phyloP scores from a whole-genome alignment of 2,329 filamentous ascomycete species.

The Chrysosporium queenslandicum region DNA sequence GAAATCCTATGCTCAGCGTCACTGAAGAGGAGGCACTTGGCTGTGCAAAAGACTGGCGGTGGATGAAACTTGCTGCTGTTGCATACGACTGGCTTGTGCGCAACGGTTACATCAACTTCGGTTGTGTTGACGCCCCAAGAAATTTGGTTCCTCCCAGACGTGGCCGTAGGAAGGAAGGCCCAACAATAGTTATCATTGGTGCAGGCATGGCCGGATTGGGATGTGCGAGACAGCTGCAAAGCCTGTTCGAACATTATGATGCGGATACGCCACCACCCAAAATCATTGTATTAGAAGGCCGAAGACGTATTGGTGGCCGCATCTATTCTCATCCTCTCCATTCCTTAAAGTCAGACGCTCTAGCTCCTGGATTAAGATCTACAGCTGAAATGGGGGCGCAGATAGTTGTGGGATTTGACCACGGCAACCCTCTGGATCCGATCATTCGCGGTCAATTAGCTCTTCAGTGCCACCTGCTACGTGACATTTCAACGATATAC shows the following conservation, averaged over 20 bases:
- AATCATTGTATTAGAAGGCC: constrained; percentile 75
- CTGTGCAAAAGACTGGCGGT: constrained; percentile 75
- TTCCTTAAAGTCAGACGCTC: constrained; percentile 47
- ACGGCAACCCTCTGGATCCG: constrained; percentile 86
- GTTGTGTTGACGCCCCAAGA: constrained; percentile 65
- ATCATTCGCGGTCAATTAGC: constrained; percentile 84
- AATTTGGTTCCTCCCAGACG: constrained; percentile 32
- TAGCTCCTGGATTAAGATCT: constrained; percentile 49
- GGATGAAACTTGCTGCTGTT: constrained; percentile 78
- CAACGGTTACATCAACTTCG: constrained; percentile 92
- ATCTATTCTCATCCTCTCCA: constrained; percentile 73
- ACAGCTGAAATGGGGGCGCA: constrained; percentile 97
- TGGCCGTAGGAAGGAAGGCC: constrained; percentile 44
- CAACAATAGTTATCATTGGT: constrained; percentile 75
- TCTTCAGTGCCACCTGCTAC: constrained; percentile 72
- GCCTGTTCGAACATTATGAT: constrained; percentile 71
- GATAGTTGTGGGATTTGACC: constrained; percentile 94
- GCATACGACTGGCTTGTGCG: constrained; percentile 89
- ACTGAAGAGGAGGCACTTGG: constrained; percentile 78
- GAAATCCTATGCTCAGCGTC: constrained; percentile 73
- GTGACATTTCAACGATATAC: constrained; percentile 75
- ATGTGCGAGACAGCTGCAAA: constrained; percentile 82
- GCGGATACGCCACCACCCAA: constrained; percentile 57
- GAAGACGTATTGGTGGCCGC: constrained; percentile 76
- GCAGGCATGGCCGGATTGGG: constrained; percentile 91